Conservation (phyloP, 2,329 filamentous ascomycete genomes). For the Stachybotrys chartarum region DNA sequence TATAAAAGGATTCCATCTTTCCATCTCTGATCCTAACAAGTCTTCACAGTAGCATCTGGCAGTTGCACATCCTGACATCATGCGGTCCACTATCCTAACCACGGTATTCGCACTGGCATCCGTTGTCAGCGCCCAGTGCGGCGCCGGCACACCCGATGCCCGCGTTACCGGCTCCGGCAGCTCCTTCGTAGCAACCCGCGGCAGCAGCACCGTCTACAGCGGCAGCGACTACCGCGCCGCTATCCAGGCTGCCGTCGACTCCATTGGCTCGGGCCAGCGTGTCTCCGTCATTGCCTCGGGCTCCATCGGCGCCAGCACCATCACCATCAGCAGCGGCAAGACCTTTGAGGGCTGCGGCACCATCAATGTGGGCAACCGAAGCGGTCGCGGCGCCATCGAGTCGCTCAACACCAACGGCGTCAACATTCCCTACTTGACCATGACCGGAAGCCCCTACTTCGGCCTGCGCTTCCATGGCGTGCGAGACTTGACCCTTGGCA, state of each 20-base stretch:
- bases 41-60: too few relatives aligned
- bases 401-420: neutral
- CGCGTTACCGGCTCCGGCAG: constrained; percentile 2
- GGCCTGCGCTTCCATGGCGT: neutral
- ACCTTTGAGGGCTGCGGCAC: constrained; percentile 1
- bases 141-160: neutral
- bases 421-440: neutral
- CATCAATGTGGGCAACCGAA: neutral
- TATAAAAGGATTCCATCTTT: neutral
- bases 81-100: neutral
- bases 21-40: too few relatives aligned
- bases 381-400: neutral
- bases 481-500: neutral
- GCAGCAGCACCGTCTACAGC: neutral
- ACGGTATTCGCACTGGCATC: neutral
- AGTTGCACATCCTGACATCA: neutral
- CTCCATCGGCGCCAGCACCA: constrained; percentile 1
- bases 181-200: neutral
- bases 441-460: constrained; percentile 2
- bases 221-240: constrained; percentile 1
- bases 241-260: constrained; percentile 1
- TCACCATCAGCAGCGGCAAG: constrained; percentile 1
- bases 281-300: constrained; percentile 1
- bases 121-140: neutral
- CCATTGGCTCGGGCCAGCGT: constrained; percentile 1